Base-by-base conservation (phyloP, 129 eudicot genomes). In the carrot (Daucus carota) region DNA sequence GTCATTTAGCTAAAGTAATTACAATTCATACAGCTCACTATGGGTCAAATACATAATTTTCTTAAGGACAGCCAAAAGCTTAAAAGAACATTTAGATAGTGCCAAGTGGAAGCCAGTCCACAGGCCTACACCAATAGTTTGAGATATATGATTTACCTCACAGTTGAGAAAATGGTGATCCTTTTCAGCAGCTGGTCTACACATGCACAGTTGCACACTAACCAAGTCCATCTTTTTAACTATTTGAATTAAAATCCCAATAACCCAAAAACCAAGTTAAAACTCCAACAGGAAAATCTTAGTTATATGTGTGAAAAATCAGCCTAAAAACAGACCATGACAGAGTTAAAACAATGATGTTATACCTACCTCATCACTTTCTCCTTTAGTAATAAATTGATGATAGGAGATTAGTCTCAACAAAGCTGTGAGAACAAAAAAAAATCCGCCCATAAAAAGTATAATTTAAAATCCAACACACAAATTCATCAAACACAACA, bases 301-400 rank as follows among this genome's bases (percentile, higher is more conserved):
- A 73, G 48, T 50, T 31, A 24, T 26, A 63, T 63, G 70, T 63
- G 40, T 10, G 77, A 60, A 69, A 68, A 81, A 83, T 83, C 72
- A 86, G 82, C 74, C 79, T 75, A 45, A 73, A 48, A 74, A 70
- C 31, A 70, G 46, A 36, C 46, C 70, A 69, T 66, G 82, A 10
- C 63, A 78, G 74, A 82, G 76, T 77, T 70, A 73, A 85, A 82
- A 75, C 81, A 80, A 80, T 63, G 44, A 79, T 82, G 80, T 77
- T 40, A 75, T 89, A 90, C 97, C 97, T 93, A 89, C 98, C 98
- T 93, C 92, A 79, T 77, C 92, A 82, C 85, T 82, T 87, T 88
- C 86, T 87, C 86, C 91, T 85, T 78, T 84, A 87, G 83, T 83
- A 84, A 87, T 74, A 88, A 80, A 38, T 70, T 80, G 91, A 81